These are phyloP conservation scores for Urtica urens DNA, from an alignment of 306 rosid species.

Conservation along the genomic window DNA sequence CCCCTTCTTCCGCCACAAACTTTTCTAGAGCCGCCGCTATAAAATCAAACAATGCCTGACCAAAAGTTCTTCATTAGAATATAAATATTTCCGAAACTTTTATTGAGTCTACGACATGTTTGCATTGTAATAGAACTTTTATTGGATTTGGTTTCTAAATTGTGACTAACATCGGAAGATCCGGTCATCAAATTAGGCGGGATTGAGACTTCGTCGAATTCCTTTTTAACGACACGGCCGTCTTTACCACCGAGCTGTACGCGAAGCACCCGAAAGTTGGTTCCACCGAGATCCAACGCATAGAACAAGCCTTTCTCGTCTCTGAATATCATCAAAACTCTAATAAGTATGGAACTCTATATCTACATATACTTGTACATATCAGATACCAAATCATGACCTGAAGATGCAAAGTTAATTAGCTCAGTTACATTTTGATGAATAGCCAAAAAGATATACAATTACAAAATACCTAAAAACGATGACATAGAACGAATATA, in stretches of 20 bases:
- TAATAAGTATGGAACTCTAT: too few species aligned
- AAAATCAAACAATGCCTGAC: slow-evolving; percentile 80
- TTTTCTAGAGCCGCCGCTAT: slow-evolving; percentile 68
- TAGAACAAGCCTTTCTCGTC: slow-evolving; percentile 81
- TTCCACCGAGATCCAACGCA: slow-evolving; percentile 97
- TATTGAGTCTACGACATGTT: background rate
- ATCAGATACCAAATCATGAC: background rate
- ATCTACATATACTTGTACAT: too few species aligned
- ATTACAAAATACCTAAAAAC: too few species aligned
- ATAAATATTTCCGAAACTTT: slow-evolving; percentile 16
- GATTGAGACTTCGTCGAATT: slow-evolving; percentile 72
- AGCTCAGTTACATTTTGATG: background rate
- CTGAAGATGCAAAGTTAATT: background rate
- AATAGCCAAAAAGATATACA: background rate
- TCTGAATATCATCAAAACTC: slow-evolving; percentile 27
- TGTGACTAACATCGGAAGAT: slow-evolving; percentile 42
- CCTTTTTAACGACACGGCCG: slow-evolving; percentile 40
- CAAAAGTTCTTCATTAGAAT: slow-evolving; percentile 13
- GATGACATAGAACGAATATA: too few species aligned
- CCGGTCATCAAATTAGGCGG: slow-evolving; percentile 89
- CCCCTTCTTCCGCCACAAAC: slow-evolving; percentile 73
- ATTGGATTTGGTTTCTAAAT: too few species aligned
- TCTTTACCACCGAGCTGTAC: slow-evolving; percentile 81
- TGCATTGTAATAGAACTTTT: too few species aligned
- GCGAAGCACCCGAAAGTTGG: slow-evolving; percentile 85